Base-by-base conservation (phyloP, 306 rosid genomes). In the Pueraria montana region DNA sequence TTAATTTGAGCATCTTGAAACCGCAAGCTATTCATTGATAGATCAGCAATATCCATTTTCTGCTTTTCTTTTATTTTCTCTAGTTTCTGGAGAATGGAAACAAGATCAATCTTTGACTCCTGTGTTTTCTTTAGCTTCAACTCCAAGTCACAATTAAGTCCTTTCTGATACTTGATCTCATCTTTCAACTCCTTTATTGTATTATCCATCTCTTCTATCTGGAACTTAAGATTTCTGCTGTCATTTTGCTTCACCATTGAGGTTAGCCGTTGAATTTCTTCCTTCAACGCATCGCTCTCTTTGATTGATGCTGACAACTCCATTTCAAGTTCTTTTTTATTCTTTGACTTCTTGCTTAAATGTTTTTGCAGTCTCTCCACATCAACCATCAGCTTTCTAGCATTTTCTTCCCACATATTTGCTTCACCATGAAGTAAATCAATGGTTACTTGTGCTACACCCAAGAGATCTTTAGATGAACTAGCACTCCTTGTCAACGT, bases 401-500 rank as follows among this genome's bases (percentile, higher is more conserved):
- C 56, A 78, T 58, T 78, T 64, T 82, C 83, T 79, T 86, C 86
- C 88, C 88, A 82, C 88, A 82, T 82, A 34, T 72, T 86, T 52
- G 75, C 88, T 55, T 86, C 88, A 14, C 78, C 77, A 67, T 82
- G 83, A 86, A 86, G 88, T 56, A 86, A 82, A 76, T 86, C 85
- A 11, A 86, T 78, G 40, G 88, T 86, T 26, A 78, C 88, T 65
- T 86, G 83, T 12, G 86, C 86, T 18, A 85, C 88, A 55, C 75
- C 81, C 34, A 86, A 8, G 32, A 82, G 82, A 72, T 86, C 88
- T 74, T 77, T 86, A n/a, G 86, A 86, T 65, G 88, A 82, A 48
- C 78, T 21, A 43, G 72, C 76, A 55, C 86, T 85, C 62, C 26
- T 71, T 1, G 77, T 34, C 81, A 79, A 71, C 18, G 55, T 55